Base-by-base conservation (phyloP, 2,329 filamentous ascomycete genomes). In the Ophiobolus disseminans region DNA sequence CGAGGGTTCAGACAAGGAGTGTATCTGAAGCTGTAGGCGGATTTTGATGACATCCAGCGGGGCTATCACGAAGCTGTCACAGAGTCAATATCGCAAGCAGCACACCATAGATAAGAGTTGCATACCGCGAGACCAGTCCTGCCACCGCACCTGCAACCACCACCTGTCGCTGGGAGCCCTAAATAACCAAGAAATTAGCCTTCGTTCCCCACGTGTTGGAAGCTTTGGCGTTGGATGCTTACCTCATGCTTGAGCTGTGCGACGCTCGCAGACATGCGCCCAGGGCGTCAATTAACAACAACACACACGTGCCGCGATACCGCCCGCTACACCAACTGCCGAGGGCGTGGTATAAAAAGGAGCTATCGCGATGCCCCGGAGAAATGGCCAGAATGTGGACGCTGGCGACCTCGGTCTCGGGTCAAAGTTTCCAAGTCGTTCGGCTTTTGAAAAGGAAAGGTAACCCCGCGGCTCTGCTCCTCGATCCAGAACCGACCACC, bases 41-140 rank as follows among this genome's bases (percentile, higher is more conserved):
- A 99, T 99, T 80, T 99, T 97, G 76, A 97, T 86, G 55, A 99
- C 94, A 74, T 99, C 94, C 60, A 99, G 88, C 43, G 94, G 94
- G 14, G 94, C 91, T 70, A 97, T 88, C 68, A 94, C 85, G 79
- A 99, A 97, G 71, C 90, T 91, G 62, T 50, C 31, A 40, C 40
- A 14, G 40, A 11, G 35, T 59, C 23, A 55, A 39, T 38, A 37
- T 11, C 11, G 11, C 14, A 31, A 30, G 43, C 25, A 22, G 20
- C 14, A 31, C 35, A 20, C 14, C 16, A 38, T 8, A n/a, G 36
- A 32, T 17, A 16, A 7, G 11, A 26, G 10, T n/a, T n/a, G 46
- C 71, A 46, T 80, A 91, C 88, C 92, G 88, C 45, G 94, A 94
- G 57, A 97, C 86, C 59, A 97, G 83, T 49, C 94, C 94, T 57